Percentiles rank a stretch among this genome's conserved stretches.
Evolutionary conservation across 176 grass and related monocot species (phyloP).

Genomic region (Neostapfia colusana): DNA sequence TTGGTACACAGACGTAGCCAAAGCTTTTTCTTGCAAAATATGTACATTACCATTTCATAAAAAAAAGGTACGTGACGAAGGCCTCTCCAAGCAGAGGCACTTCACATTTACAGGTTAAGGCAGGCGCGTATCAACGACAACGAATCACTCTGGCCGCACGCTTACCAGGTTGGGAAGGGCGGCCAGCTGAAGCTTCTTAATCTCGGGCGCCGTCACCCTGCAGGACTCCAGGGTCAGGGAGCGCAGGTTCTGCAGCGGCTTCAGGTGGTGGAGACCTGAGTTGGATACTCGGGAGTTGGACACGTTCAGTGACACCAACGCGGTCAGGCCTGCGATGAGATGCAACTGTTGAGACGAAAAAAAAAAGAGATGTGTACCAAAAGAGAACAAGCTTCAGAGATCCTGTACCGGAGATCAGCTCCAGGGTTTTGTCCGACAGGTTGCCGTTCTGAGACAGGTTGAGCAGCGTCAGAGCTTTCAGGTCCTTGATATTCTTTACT

Average conservation of each 20-base stretch:
- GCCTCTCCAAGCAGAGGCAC: slow-evolving; percentile 19
- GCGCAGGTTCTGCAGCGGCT: slow-evolving; percentile 65
- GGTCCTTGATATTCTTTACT: slow-evolving; percentile 97
- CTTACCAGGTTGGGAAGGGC: slow-evolving; percentile 77
- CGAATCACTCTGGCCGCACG: slow-evolving; percentile 59
- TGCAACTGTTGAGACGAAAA: not conserved
- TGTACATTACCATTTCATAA: slow-evolving; percentile 11
- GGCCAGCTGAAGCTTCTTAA: slow-evolving; percentile 80
- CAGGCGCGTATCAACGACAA: not conserved
- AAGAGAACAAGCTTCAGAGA: not conserved
- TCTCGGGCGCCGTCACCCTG: slow-evolving; percentile 76
- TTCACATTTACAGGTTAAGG: slow-evolving; percentile 17
- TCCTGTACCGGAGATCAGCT: slow-evolving; percentile 69
- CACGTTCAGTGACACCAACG: slow-evolving; percentile 72
- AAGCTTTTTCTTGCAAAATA: not conserved
- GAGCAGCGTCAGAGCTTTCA: slow-evolving; percentile 65
- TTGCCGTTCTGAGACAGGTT: slow-evolving; percentile 88
- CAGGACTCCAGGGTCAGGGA: slow-evolving; percentile 79
- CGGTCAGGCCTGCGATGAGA: slow-evolving; percentile 65
- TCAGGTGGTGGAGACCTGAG: slow-evolving; percentile 76
- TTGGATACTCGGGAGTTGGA: slow-evolving; percentile 60
- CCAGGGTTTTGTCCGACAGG: slow-evolving; percentile 81
- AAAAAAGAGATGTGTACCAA: not conserved
- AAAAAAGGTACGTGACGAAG: not conserved
- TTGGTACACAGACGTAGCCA: not conserved